Conservation (phyloP, 2,329 filamentous ascomycete genomes). For the Hypoxylon sp. region DNA sequence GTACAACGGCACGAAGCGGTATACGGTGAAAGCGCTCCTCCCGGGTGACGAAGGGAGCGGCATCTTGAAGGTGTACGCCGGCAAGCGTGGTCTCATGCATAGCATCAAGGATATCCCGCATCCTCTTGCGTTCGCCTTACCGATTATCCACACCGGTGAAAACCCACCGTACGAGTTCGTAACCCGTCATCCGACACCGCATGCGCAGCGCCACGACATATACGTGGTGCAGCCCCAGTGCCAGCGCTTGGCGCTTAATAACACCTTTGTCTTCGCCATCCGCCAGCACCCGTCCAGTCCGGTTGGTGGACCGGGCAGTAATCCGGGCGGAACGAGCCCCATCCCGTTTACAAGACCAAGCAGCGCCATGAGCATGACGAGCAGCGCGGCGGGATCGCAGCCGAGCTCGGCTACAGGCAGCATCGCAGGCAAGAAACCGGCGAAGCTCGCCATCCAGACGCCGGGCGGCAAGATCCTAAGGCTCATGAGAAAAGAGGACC, state of each 20-base stretch:
- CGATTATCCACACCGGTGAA: slow-evolving; percentile 88
- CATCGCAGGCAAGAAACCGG: slow-evolving; percentile 79
- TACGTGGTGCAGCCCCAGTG: slow-evolving; percentile 98
- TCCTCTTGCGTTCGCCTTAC: slow-evolving; percentile 88
- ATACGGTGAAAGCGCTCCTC: slow-evolving; percentile 91
- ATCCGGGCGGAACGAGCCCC: slow-evolving; percentile 61
- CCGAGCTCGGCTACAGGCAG: slow-evolving; percentile 66
- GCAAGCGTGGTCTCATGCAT: slow-evolving; percentile 95
- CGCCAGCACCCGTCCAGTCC: slow-evolving; percentile 83
- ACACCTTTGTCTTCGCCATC: slow-evolving; percentile 97
- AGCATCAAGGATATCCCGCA: slow-evolving; percentile 97
- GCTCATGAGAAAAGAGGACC: slow-evolving; percentile 83
- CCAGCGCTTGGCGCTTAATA: slow-evolving; percentile 86
- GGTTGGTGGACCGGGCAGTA: slow-evolving; percentile 55
- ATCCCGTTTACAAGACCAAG: slow-evolving; percentile 71
- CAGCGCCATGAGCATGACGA: slow-evolving; percentile 74
- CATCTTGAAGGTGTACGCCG: slow-evolving; percentile 90
- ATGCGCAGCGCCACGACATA: slow-evolving; percentile 96
- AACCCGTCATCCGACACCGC: slow-evolving; percentile 91
- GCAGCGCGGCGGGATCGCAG: slow-evolving; percentile 67
- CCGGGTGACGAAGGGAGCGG: slow-evolving; percentile 93
- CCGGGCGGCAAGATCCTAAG: slow-evolving; percentile 94
- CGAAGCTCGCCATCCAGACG: slow-evolving; percentile 94
- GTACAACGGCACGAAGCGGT: slow-evolving; percentile 87
- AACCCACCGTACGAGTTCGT: slow-evolving; percentile 97